Evolutionary conservation across 2,329 filamentous ascomycete species (phyloP).

Genomic region (Leptographium flavum): DNA sequence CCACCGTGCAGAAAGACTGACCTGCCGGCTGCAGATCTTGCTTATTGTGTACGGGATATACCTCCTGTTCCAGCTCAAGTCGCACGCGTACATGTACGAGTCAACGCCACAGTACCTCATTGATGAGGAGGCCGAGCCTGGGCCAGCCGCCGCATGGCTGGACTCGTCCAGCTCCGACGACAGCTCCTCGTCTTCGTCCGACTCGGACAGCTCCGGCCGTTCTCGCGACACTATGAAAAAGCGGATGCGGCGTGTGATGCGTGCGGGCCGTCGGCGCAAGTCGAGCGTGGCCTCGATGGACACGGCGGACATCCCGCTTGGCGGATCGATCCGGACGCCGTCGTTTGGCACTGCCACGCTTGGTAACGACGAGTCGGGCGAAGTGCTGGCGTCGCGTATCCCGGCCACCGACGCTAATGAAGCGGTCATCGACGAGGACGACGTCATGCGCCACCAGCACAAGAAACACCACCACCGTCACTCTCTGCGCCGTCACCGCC

Average conservation of each 20-base stretch:
- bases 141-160: conserved; percentile 68
- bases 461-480: conserved; percentile 23
- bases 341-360: conserved; percentile 26
- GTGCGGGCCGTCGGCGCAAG: conserved; percentile 33
- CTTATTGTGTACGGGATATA: conserved; percentile 74
- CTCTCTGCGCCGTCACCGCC: conserved; percentile 17
- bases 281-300: conserved; percentile 48
- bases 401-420: conserved; percentile 25
- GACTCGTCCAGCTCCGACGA: conserved; percentile 41
- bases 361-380: conserved; percentile 21
- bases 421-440: conserved; percentile 31
- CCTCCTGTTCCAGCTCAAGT: conserved; percentile 81
- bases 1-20: neutral
- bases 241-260: conserved; percentile 45
- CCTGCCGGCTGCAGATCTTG: conserved; percentile 37
- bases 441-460: conserved; percentile 21
- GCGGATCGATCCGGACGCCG: conserved; percentile 21
- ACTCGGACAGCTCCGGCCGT: conserved; percentile 39
- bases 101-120: conserved; percentile 87
- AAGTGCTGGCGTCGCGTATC: conserved; percentile 20
- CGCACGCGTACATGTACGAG: conserved; percentile 82
- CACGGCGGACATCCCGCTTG: conserved; percentile 20
- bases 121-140: conserved; percentile 79
- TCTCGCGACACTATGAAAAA: conserved; percentile 39
- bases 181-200: conserved; percentile 32